Percentiles rank a stretch among this genome's conserved stretches.
Evolutionary conservation across 1,139 yeast species (phyloP).

Genomic region (Debaryomycetaceae sp.): DNA sequence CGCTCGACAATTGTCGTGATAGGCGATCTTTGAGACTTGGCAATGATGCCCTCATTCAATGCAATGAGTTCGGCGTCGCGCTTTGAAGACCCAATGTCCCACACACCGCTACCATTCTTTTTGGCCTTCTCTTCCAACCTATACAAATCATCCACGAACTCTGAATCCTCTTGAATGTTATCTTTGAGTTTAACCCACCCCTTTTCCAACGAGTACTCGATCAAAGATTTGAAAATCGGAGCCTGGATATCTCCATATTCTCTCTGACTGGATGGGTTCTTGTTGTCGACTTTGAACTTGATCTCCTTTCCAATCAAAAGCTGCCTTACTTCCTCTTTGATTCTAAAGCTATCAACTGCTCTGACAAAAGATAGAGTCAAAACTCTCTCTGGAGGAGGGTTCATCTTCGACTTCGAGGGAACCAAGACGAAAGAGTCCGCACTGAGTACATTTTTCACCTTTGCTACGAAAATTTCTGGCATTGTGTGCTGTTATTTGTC

Average conservation of each 20-base stretch:
- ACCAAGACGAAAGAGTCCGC: slow-evolving; percentile 72
- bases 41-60: slow-evolving; percentile 36
- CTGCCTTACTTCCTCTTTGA: slow-evolving; percentile 62
- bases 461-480: slow-evolving; percentile 38
- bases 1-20: slow-evolving; percentile 65
- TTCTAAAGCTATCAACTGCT: slow-evolving; percentile 46
- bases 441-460: slow-evolving; percentile 67
- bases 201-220: slow-evolving; percentile 51
- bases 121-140: slow-evolving; percentile 49
- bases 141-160: slow-evolving; percentile 21
- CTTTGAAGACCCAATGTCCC: slow-evolving; percentile 31
- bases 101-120: slow-evolving; percentile 48
- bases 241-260: slow-evolving; percentile 73
- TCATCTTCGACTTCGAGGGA: slow-evolving; percentile 45
- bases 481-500: slow-evolving; percentile 3
- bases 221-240: slow-evolving; percentile 60
- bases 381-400: slow-evolving; percentile 55
- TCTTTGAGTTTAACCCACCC: slow-evolving; percentile 68
- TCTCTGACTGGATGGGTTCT: slow-evolving; percentile 47
- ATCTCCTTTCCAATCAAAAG: slow-evolving; percentile 67
- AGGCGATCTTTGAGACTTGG: slow-evolving; percentile 38
- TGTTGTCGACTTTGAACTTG: slow-evolving; percentile 56
- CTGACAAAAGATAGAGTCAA: slow-evolving; percentile 63
- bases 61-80: slow-evolving; percentile 20
- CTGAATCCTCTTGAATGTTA: slow-evolving; percentile 40